phyloP scores from a whole-genome alignment of 2,329 filamentous ascomycete species.

The Dactylellina cionopaga region DNA sequence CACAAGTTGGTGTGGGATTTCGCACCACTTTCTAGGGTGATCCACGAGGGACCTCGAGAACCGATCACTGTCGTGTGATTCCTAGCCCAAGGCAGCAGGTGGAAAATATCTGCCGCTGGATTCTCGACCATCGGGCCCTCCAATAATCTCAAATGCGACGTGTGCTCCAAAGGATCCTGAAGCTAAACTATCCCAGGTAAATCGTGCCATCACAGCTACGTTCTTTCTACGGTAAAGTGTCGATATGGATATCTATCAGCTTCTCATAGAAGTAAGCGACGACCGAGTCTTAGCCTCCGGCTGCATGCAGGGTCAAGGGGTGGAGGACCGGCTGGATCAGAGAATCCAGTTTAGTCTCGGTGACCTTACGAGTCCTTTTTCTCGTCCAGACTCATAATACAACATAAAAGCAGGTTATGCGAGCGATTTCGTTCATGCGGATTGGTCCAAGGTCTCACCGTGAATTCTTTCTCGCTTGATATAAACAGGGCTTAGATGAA shows the following conservation, averaged over 20 bases:
- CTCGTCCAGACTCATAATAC: background rate
- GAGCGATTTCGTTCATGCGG: constrained; percentile 40
- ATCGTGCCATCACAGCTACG: constrained; percentile 15
- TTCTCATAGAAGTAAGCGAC: constrained; percentile 49
- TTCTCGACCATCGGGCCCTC: background rate
- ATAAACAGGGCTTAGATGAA: constrained; percentile 33
- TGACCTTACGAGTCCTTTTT: background rate
- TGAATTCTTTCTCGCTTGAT: constrained; percentile 45
- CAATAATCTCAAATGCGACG: constrained; percentile 33
- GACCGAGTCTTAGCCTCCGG: constrained; percentile 36
- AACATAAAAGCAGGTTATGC: constrained; percentile 34
- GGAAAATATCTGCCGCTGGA: background rate
- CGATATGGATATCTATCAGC: constrained; percentile 36
- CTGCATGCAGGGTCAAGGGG: constrained; percentile 40
- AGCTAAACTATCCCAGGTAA: constrained; percentile 32
- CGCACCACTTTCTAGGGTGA: constrained; percentile 13
- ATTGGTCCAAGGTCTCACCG: constrained; percentile 46
- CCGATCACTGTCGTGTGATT: constrained; percentile 42
- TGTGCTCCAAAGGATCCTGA: constrained; percentile 25
- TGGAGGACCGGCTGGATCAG: background rate
- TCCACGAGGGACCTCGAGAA: constrained; percentile 33
- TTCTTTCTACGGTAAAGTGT: constrained; percentile 38
- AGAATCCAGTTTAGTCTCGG: background rate
- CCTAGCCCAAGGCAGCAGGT: constrained; percentile 47
- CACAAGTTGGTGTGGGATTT: constrained; percentile 16